Evolutionary conservation across 768 basidiomycete genomes (phyloP).

Genomic region (Boletus patriciae): DNA sequence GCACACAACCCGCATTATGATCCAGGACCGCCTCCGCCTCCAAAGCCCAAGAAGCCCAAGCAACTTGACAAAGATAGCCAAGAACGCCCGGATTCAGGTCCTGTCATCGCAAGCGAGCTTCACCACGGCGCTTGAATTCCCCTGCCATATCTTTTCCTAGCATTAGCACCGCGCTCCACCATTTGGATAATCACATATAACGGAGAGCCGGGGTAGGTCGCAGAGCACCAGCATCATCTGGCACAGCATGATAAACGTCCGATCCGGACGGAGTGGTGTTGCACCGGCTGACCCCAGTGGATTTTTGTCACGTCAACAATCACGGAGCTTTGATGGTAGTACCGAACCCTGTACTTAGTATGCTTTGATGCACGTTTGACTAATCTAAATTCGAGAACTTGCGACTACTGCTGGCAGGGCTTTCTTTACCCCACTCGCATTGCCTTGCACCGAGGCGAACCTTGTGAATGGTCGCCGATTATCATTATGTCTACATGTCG

Average conservation of each 20-base stretch:
- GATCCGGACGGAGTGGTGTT: not conserved
- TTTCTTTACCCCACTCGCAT: not conserved
- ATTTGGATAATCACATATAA: not conserved
- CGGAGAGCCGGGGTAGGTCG: not conserved
- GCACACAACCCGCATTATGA: slow-evolving; percentile 68
- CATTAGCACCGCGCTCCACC: not conserved
- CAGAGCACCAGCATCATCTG: not conserved
- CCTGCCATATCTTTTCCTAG: not conserved
- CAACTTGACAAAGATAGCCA: slow-evolving; percentile 8
- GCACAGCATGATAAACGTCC: not conserved
- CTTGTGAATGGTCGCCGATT: not conserved
- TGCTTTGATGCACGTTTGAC: not conserved
- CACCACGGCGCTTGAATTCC: not conserved
- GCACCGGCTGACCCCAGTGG: not conserved
- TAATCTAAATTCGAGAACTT: not conserved
- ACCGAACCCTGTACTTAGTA: not conserved
- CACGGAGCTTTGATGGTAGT: not conserved
- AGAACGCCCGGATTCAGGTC: not conserved
- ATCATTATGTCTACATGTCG: not conserved
- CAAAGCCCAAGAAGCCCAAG: slow-evolving; percentile 35
- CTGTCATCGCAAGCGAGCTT: not conserved
- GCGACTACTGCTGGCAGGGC: not conserved
- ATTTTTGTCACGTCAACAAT: not conserved
- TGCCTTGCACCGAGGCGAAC: not conserved
- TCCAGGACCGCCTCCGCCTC: slow-evolving; percentile 65